Base-by-base conservation (phyloP, 1,284 basidiomycete species). In the Phellinidium pouzarii region DNA sequence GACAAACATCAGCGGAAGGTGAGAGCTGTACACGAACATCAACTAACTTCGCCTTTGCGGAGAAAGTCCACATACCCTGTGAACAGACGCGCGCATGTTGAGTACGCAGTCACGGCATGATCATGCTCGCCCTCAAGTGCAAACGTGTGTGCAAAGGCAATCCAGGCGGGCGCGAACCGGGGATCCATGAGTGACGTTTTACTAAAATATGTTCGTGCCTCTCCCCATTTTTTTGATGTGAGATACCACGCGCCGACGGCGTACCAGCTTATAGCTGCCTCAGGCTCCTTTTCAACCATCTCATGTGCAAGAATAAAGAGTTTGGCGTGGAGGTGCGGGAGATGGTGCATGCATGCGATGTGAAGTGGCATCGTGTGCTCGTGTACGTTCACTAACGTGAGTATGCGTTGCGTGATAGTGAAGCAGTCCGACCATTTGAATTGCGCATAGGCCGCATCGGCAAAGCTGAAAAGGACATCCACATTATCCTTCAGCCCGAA, bases 221-320 rank as follows among this genome's bases (percentile, higher is more conserved):
- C 90, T 17, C 82, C 74, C 84, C 87, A 99, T 60, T 94, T 87
- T 50, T 80, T 79, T 14, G 84, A 82, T 25, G 84, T 80, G 50
- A 95, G 80, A 66, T 99, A 99, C 92, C 95, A 99, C 36, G 96
- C 82, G 0, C 95, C 96, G 19, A 98, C 96, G 2, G 95, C 94
- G 68, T 98, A 99, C 96, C 96, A 99, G 59, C 91, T 93, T 45
- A 92, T 81, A 0, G 93, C 84, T 40, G 88, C 86, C 62, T 94
- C 90, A 0, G 96, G 94, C 63, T 97, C 93, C 44, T 82, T 82
- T 48, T 96, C 91, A 9, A 98, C 94, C 61, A 99, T 79, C 61
- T 95, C 89, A 64, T 99, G 96, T 0, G 96, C 94, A 26, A 99
- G 78, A 58, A 99, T 84, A 70, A 97, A 99, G 1, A 99, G 78